A percentile compares a stretch with the other conserved stretches of the same genome.
These are phyloP conservation scores for Thalia dealbata DNA, from an alignment of 176 grass and related monocot species.

Conservation along the genomic window DNA sequence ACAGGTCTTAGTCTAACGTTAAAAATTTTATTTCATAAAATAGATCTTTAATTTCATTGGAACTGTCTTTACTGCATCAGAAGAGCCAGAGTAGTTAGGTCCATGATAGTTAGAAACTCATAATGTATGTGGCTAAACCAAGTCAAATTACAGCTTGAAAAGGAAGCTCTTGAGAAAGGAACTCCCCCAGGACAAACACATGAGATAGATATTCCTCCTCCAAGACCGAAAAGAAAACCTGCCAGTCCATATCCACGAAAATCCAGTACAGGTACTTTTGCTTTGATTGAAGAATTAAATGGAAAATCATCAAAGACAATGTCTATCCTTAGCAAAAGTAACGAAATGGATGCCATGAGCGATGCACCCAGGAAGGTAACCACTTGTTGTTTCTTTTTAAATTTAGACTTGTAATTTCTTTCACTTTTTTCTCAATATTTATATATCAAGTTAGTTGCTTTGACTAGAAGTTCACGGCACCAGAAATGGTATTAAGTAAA, in stretches of 20 bases:
- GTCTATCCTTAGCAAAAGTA: slow-evolving; percentile 24
- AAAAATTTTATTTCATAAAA: not conserved
- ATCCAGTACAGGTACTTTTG: slow-evolving; percentile 23
- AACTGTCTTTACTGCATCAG: not conserved
- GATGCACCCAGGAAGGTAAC: slow-evolving; percentile 53
- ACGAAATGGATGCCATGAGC: slow-evolving; percentile 22
- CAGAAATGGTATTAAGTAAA: slow-evolving; percentile 43
- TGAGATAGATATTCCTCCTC: slow-evolving; percentile 93
- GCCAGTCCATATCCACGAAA: slow-evolving; percentile 85
- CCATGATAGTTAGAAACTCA: slow-evolving; percentile 16
- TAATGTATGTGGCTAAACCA: slow-evolving; percentile 25
- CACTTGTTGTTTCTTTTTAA: not conserved
- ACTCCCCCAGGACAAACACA: slow-evolving; percentile 56
- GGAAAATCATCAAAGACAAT: slow-evolving; percentile 41
- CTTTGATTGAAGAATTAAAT: slow-evolving; percentile 29
- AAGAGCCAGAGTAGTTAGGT: slow-evolving; percentile 1
- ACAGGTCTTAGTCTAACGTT: too few species aligned
- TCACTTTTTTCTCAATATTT: slow-evolving; percentile 15
- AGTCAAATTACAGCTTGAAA: slow-evolving; percentile 76
- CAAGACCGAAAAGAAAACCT: slow-evolving; percentile 92
- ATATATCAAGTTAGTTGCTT: slow-evolving; percentile 22
- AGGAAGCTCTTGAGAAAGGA: slow-evolving; percentile 72
- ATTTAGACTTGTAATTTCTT: slow-evolving; percentile 7
- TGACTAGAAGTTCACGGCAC: slow-evolving; percentile 30
- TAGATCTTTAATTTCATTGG: not conserved